Conservation (phyloP, 1,284 basidiomycete genomes). For the Leccinum angustisporum region DNA sequence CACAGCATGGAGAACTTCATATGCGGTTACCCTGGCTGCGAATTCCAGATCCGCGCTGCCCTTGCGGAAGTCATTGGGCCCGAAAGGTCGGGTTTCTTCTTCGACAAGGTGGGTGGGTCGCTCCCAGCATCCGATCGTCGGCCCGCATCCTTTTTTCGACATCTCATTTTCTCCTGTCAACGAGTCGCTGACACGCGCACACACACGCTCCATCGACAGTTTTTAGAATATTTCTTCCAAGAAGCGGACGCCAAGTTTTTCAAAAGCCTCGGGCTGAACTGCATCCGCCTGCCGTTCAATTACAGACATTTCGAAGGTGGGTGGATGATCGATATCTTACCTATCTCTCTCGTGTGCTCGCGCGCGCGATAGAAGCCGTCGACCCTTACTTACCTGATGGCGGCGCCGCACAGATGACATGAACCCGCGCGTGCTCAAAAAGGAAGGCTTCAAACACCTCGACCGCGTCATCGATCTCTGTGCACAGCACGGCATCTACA, state of each 20-base stretch:
- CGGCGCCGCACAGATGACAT: constrained; percentile 39
- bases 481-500: constrained; percentile 56
- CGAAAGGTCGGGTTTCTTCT: constrained; percentile 74
- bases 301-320: constrained; percentile 67
- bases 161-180: not conserved
- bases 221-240: constrained; percentile 72
- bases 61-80: constrained; percentile 63
- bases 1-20: constrained; percentile 66
- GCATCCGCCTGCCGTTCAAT: constrained; percentile 65
- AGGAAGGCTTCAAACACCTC: constrained; percentile 61
- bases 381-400: not conserved
- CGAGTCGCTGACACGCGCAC: not conserved
- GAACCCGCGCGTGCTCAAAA: constrained; percentile 62
- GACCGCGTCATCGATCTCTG: constrained; percentile 62
- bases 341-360: not conserved
- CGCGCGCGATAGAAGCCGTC: not conserved
- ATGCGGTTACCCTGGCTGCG: constrained; percentile 58
- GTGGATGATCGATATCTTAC: not conserved
- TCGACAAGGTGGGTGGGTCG: constrained; percentile 57
- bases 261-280: constrained; percentile 68
- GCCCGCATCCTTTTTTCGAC: not conserved
- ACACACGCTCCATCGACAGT: constrained; percentile 41
- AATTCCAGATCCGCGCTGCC: constrained; percentile 63
- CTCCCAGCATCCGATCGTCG: not conserved
- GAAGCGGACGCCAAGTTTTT: constrained; percentile 72